Conservation (phyloP, 257 asterid genomes). For the Fraxinus pennsylvanica region DNA sequence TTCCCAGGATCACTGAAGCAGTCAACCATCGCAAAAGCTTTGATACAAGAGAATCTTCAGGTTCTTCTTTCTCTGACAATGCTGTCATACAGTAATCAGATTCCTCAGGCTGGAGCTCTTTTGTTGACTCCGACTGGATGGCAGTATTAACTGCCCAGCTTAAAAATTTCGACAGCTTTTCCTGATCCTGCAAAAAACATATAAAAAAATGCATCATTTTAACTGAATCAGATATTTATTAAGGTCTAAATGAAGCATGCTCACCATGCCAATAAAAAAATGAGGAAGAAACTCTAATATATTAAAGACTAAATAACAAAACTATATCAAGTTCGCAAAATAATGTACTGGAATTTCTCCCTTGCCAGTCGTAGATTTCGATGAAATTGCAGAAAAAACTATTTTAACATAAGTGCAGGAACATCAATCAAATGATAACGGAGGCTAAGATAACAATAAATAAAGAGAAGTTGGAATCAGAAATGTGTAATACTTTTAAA, state of each 20-base stretch:
- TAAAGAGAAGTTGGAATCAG: background rate
- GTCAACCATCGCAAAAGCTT: constrained; percentile 87
- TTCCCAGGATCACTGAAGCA: constrained; percentile 76
- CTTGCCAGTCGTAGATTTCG: background rate
- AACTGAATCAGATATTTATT: constrained; percentile 5
- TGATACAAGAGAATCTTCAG: constrained; percentile 54
- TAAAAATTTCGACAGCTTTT: constrained; percentile 61
- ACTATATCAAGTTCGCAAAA: background rate
- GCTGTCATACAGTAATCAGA: constrained; percentile 22
- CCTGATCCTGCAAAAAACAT: constrained; percentile 49
- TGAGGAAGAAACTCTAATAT: background rate
- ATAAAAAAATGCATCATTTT: background rate
- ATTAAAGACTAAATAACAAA: background rate
- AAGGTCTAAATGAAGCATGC: background rate
- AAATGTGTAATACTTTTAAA: background rate
- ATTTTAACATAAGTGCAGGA: background rate
- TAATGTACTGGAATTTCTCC: background rate
- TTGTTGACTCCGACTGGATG: constrained; percentile 42
- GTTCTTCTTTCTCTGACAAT: constrained; percentile 32
- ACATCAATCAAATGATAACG: background rate
- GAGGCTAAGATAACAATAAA: background rate
- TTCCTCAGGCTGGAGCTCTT: constrained; percentile 37
- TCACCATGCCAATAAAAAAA: background rate
- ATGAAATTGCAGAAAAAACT: background rate
- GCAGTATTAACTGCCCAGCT: constrained; percentile 74